Percentiles rank a stretch among this genome's conserved stretches.
Evolutionary conservation across 257 asterid genomes (phyloP).

Genomic region (Solanum megistacrolobum): DNA sequence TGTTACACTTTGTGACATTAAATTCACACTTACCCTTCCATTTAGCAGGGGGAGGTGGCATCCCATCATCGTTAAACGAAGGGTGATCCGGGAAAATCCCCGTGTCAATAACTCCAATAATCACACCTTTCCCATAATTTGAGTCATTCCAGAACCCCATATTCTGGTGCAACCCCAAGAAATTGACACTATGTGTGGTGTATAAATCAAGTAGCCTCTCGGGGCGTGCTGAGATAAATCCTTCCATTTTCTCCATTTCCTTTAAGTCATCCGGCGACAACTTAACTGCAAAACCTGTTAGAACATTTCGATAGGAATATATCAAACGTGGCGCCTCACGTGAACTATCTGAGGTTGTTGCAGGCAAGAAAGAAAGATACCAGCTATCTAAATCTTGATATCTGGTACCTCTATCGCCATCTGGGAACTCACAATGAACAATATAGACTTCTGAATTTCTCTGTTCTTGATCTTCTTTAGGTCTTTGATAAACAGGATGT

Average conservation of each 20-base stretch:
- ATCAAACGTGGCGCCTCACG: conserved; percentile 4
- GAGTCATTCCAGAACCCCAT: conserved; percentile 8
- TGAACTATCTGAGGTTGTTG: neutral
- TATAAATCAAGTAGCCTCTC: neutral
- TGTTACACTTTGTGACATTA: conserved; percentile 8
- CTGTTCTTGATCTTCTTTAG: neutral
- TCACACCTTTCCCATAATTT: conserved; percentile 21
- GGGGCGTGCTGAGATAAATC: conserved; percentile 13
- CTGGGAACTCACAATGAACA: conserved; percentile 15
- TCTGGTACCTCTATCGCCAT: neutral
- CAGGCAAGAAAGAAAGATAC: conserved; percentile 21
- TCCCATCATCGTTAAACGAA: conserved; percentile 8
- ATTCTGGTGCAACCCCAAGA: conserved; percentile 7
- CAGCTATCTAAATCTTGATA: conserved; percentile 9
- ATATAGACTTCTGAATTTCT: conserved; percentile 14
- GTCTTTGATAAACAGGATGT: neutral
- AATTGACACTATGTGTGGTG: conserved; percentile 11
- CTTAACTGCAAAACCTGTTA: conserved; percentile 24
- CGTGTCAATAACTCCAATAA: conserved; percentile 19
- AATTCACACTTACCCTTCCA: conserved; percentile 26
- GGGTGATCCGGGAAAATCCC: conserved; percentile 15
- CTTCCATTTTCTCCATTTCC: conserved; percentile 4
- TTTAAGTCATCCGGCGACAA: conserved; percentile 5
- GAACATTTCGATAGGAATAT: conserved; percentile 4
- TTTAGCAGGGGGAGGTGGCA: conserved; percentile 12